Evolutionary conservation across 2,329 filamentous ascomycete species (phyloP).

Genomic region (Colletotrichum chrysophilum): DNA sequence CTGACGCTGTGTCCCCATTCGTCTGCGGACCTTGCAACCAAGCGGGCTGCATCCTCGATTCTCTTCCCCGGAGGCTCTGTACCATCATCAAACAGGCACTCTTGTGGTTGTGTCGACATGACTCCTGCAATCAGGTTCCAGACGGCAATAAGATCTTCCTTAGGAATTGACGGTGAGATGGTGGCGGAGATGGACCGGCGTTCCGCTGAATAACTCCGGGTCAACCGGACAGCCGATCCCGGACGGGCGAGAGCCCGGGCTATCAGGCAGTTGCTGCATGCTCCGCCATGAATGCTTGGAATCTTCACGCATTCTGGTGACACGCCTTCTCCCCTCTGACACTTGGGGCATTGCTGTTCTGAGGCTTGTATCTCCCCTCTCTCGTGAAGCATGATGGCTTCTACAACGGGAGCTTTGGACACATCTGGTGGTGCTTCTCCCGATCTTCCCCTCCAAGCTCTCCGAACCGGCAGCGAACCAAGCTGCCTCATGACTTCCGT

Average conservation of each 20-base stretch:
- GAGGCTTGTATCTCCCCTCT: constrained; percentile 23
- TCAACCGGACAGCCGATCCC: background rate
- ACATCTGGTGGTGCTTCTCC: background rate
- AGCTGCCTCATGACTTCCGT: background rate
- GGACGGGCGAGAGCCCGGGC: constrained; percentile 19
- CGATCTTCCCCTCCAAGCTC: background rate
- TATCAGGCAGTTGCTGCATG: constrained; percentile 30
- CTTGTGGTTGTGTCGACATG: constrained; percentile 97
- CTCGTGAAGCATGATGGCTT: constrained; percentile 30
- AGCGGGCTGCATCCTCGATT: constrained; percentile 29
- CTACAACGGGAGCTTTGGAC: constrained; percentile 14
- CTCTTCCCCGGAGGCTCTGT: constrained; percentile 26
- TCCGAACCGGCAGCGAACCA: background rate
- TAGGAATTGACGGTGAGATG: constrained; percentile 21
- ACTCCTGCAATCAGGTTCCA: constrained; percentile 53
- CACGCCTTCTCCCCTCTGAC: constrained; percentile 26
- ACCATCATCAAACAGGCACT: constrained; percentile 80
- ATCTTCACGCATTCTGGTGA: constrained; percentile 29
- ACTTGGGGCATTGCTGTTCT: constrained; percentile 25
- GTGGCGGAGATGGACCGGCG: constrained; percentile 20
- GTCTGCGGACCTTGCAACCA: constrained; percentile 29
- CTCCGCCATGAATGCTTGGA: constrained; percentile 14
- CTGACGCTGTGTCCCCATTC: constrained; percentile 26
- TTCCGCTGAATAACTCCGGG: constrained; percentile 16
- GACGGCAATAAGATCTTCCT: constrained; percentile 29